Base-by-base conservation (phyloP, 345 rosid genomes). In the Litchi chinensis region DNA sequence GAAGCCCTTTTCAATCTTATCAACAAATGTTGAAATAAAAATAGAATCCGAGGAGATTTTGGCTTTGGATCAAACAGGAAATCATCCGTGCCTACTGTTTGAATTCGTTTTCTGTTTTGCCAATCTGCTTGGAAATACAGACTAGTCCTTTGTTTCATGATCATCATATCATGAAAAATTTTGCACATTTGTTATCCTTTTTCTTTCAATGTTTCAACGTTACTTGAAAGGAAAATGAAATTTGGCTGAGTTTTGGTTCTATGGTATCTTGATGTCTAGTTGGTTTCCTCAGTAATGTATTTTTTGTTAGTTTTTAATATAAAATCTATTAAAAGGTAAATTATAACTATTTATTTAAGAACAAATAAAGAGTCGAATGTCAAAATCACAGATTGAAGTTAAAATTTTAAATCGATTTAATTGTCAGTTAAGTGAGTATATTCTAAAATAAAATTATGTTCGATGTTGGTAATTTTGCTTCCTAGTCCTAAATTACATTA, bases 111-210 rank as follows among this genome's bases (percentile, higher is more conserved):
- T 57, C 12, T 59, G 67, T 19, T 54, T 71, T 71, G 26, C n/a
- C 52, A 21, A 11, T 59, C 8, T 19, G 10, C 2, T 10, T 2
- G 50, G 60, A 40, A 50, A 41, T 41, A 54, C 59, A 0, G 52
- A 8, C 15, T 16, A 6, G 37, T n/a, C 6, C 2, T 39, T 24
- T 11, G 4, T 12, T 28, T 64, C 37, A 32, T 65, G 71, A 65
- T 28, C 46, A 65, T 48, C 28, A 5, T 73, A 19, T 75, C 32
- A 48, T 75, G 63, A 65, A 64, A 28, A 28, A 18, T 46, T 75
- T 75, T 65, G 37, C 69, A 32, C 1, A 8, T 41, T 19, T 37
- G 10, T 10, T 7, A 8, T 28, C 4, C 16, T 5, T 64, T 43
- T 10, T 8, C 41, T 50, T 52, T 22, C 40, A 3, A 21, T 21